phyloP scores from a whole-genome alignment of 495 filamentous ascomycete genomes.

The Hapsidospora chrysogenum region DNA sequence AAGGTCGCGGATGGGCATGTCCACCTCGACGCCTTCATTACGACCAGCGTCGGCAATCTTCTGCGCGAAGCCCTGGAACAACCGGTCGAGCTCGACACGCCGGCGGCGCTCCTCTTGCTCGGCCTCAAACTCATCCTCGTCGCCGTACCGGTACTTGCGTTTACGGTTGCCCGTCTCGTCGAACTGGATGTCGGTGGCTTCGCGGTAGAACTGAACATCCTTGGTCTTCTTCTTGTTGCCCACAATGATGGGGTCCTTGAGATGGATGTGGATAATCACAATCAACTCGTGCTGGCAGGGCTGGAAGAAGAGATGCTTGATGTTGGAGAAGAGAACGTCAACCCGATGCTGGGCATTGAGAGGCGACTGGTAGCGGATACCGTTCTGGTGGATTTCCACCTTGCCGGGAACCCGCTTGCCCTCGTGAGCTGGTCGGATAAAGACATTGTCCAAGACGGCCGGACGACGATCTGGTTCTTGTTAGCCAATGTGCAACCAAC shows the following conservation, averaged over 20 bases:
- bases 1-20: constrained; percentile 91
- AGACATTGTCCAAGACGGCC: constrained; percentile 72
- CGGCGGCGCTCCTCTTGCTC: constrained; percentile 94
- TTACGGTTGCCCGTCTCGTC: constrained; percentile 98
- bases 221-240: constrained; percentile 94
- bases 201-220: constrained; percentile 95
- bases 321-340: constrained; percentile 94
- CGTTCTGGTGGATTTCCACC: constrained; percentile 95
- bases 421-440: constrained; percentile 84
- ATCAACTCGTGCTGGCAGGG: constrained; percentile 91
- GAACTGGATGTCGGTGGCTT: constrained; percentile 96
- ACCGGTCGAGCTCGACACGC: constrained; percentile 76
- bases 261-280: constrained; percentile 93
- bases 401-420: constrained; percentile 90
- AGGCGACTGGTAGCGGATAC: constrained; percentile 90
- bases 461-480: constrained; percentile 58
- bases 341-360: constrained; percentile 64
- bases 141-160: constrained; percentile 93
- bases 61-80: constrained; percentile 94
- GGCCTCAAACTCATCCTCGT: constrained; percentile 96
- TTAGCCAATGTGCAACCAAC: constrained; percentile 14
- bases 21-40: constrained; percentile 68
- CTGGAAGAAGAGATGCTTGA: constrained; percentile 98
- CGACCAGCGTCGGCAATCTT: constrained; percentile 89
- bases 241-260: constrained; percentile 96